Base-by-base conservation (phyloP, 2,329 filamentous ascomycete genomes). In the Cordyceps cicadae region DNA sequence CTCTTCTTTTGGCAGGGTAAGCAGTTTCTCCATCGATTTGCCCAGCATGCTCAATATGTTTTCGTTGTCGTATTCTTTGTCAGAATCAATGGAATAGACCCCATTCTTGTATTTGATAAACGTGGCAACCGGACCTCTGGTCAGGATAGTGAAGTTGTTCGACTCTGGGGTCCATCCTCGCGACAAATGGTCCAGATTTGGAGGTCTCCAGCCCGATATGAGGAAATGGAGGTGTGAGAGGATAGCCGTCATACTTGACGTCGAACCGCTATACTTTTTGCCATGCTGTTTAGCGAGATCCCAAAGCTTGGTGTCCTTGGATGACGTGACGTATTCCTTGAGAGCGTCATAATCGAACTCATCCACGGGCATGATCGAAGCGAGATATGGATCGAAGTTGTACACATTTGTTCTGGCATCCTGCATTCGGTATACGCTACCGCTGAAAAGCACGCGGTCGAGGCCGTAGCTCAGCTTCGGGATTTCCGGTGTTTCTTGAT, bases 381-480 rank as follows among this genome's bases (percentile, higher is more conserved):
- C 85, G 21, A 99, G 81, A 69, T 97, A 97, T 0, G 95, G 94
- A 70, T 99, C 93, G 68, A 99, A 99, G 71, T 99, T 99, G 80
- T 86, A 99, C 7, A 97, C 91, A 19, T 86, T 83, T 45, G 93
- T 92, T 62, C 90, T 84, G 26, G 88, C 86, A 71, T 99, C 94
- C 73, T 96, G 92, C 56, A 99, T 82, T 55, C 90, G 87, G 71
- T 97, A 96, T 43, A 97, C 90, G 24, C 94, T 92, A 2, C 88
- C 88, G 68, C 97, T 99, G 81, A 99, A 99, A 3, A 99, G 77
- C n/a, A 95, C 93, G 61, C 92, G 83, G 63, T 96, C 90, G 37
- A 97, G 79, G 7, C 89, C 88, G 70, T 94, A 88, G 2, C 84
- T 78, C 2, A 96, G 77, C 29, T 74, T 75, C 1, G 91, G 89